Evolutionary conservation across 2,329 filamentous ascomycete genomes (phyloP), one percentile per base, ranked within the genome.

Genomic region (Aspergillus eucalypticola): DNA sequence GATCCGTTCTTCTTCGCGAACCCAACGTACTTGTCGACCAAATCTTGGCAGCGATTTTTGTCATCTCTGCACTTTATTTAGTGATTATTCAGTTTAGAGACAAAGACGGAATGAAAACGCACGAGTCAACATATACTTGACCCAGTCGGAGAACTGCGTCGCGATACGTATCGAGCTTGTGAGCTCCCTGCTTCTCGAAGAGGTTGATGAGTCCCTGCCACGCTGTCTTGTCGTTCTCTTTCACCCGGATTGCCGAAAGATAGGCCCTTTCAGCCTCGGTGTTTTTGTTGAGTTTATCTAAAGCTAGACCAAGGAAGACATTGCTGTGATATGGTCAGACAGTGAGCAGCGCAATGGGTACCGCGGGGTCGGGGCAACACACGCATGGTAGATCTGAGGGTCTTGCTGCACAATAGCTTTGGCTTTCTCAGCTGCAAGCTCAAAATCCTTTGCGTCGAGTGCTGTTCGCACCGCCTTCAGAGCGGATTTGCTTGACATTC

Each of bases 151-250:
- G 75, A 2, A 88, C 89, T 1, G 90, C 90, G 49, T 86, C 80
- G 51, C 90, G 88, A 71, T 96, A 96, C 52, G 88, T 84, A 57
- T 86, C 83, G 13, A 98, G 79, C 69, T 89, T 90, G 57, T 84
- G 83, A 29, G 80, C 76, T 15, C 86, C 88, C 71, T 92, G 90
- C 68, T 87, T 89, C 77, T 96, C 91, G 73, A 92, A 97, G 29
- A 98, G 77, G 70, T 88, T 90, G 74, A 95, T 85, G 49, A 99
- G 81, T 1, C 95, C 95, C 73, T 96, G 90, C 92, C 91, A 98
- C 66, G 90, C 90, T 69, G 94, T 90, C n/a, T 86, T 81, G 67
- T 97, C 92, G 17, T 86, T 81, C 0, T 88, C 86, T 65, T 91
- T 93, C 62, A 91, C 80, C 19, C 82, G 81, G 5, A 90, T 86